Percentiles rank a stretch among this genome's conserved stretches.
Evolutionary conservation across 345 rosid genomes (phyloP).

Genomic region (Eutrema heterophyllum): DNA sequence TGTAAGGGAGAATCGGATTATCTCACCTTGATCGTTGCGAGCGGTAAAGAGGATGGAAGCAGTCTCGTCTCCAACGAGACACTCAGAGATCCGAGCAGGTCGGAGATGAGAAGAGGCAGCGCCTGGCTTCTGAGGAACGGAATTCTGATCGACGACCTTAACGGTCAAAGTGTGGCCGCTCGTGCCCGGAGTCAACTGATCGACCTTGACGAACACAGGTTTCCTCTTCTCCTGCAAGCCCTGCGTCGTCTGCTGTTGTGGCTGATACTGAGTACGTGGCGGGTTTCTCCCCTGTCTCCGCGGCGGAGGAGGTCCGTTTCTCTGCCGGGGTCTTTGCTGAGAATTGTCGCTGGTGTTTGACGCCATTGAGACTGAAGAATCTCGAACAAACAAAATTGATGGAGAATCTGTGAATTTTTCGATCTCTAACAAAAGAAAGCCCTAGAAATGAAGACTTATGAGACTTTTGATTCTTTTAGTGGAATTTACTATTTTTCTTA

Average conservation of each 20-base stretch:
- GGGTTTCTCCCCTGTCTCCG: slow-evolving; percentile 26
- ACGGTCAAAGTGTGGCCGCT: slow-evolving; percentile 58
- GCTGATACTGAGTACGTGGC: slow-evolving; percentile 21
- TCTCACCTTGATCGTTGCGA: slow-evolving; percentile 68
- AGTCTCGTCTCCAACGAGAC: slow-evolving; percentile 71
- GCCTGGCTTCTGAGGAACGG: slow-evolving; percentile 41
- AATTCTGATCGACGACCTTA: slow-evolving; percentile 46
- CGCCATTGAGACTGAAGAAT: slow-evolving; percentile 20
- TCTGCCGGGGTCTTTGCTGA: slow-evolving; percentile 20
- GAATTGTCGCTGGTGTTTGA: slow-evolving; percentile 22
- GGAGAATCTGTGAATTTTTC: not conserved
- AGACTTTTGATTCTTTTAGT: slow-evolving; percentile 12
- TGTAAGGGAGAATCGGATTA: not conserved
- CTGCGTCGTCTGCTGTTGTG: slow-evolving; percentile 6
- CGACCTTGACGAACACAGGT: slow-evolving; percentile 63
- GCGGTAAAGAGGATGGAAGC: slow-evolving; percentile 66
- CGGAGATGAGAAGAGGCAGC: slow-evolving; percentile 40
- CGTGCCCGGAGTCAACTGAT: slow-evolving; percentile 64
- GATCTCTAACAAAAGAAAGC: slow-evolving; percentile 3
- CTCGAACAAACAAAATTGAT: not conserved
- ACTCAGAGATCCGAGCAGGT: slow-evolving; percentile 55
- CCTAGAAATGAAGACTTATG: not conserved
- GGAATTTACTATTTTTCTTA: slow-evolving; percentile 9
- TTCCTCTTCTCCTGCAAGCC: slow-evolving; percentile 45
- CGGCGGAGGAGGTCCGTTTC: slow-evolving; percentile 31